Evolutionary conservation across 1,139 yeast species (phyloP).

Genomic region (Yamadazyma siamensis): DNA sequence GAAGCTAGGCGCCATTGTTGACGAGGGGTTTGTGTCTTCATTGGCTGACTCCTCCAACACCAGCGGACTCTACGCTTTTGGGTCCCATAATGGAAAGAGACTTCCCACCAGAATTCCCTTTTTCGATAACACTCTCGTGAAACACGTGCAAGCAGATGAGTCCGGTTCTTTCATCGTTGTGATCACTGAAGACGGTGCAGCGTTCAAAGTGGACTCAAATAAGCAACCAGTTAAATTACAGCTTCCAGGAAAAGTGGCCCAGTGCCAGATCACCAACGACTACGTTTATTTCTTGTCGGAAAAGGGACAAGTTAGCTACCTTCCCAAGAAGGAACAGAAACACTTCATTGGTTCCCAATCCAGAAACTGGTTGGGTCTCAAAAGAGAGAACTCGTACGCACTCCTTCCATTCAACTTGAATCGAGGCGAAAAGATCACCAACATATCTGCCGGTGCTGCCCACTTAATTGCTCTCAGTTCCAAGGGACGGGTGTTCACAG

Average conservation of each 20-base stretch:
- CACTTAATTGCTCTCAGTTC: slow-evolving; percentile 65
- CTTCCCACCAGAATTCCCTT: slow-evolving; percentile 58
- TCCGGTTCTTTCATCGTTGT: slow-evolving; percentile 50
- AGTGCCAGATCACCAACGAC: slow-evolving; percentile 52
- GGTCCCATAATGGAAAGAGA: slow-evolving; percentile 34
- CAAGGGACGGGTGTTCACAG: slow-evolving; percentile 62
- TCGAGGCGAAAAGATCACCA: slow-evolving; percentile 46
- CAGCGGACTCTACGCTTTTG: slow-evolving; percentile 40
- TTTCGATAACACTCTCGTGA: slow-evolving; percentile 61
- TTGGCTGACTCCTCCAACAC: slow-evolving; percentile 17
- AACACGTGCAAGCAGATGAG: slow-evolving; percentile 53
- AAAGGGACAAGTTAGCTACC: slow-evolving; percentile 50
- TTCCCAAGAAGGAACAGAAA: slow-evolving; percentile 36
- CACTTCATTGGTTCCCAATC: slow-evolving; percentile 2
- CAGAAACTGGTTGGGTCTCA: slow-evolving; percentile 20
- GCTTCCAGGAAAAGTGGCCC: slow-evolving; percentile 44
- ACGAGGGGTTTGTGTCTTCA: slow-evolving; percentile 13
- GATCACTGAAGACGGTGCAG: slow-evolving; percentile 69
- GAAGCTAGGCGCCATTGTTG: slow-evolving; percentile 21
- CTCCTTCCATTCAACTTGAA: slow-evolving; percentile 15
- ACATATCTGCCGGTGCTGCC: slow-evolving; percentile 57
- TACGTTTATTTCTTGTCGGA: slow-evolving; percentile 55
- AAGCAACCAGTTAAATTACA: slow-evolving; percentile 21
- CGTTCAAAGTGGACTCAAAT: slow-evolving; percentile 44
- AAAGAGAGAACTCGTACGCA: slow-evolving; percentile 5